phyloP scores from a whole-genome alignment of 345 rosid species.

The Gossypium longicalyx region DNA sequence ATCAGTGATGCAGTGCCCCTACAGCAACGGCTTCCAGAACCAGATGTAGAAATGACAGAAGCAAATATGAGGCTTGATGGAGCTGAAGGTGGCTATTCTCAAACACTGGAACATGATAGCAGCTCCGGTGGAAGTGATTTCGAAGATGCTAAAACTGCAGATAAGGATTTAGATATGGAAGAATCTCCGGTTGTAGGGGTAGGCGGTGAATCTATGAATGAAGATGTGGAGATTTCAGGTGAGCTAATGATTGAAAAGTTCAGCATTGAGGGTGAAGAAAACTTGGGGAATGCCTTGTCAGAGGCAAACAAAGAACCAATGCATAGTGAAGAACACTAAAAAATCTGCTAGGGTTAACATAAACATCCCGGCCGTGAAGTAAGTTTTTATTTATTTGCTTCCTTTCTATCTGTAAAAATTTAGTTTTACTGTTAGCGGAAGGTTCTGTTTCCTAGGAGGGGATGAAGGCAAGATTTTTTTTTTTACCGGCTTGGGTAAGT shows the following conservation, averaged over 20 bases:
- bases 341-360: slow-evolving; percentile 14
- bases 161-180: slow-evolving; percentile 35
- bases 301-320: slow-evolving; percentile 16
- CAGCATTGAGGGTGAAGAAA: slow-evolving; percentile 13
- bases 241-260: slow-evolving; percentile 17
- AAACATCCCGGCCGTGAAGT: background rate
- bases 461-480: background rate
- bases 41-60: slow-evolving; percentile 41
- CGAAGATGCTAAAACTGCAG: slow-evolving; percentile 34
- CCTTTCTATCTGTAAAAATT: background rate
- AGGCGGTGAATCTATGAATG: slow-evolving; percentile 20
- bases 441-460: background rate
- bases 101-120: slow-evolving; percentile 40
- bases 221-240: slow-evolving; percentile 17
- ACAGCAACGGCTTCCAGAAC: slow-evolving; percentile 62
- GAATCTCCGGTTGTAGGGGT: slow-evolving; percentile 20
- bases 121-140: slow-evolving; percentile 46
- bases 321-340: slow-evolving; percentile 14
- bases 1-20: slow-evolving; percentile 65
- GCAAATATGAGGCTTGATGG: slow-evolving; percentile 47
- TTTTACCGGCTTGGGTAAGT: slow-evolving; percentile 7
- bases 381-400: background rate
- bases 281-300: slow-evolving; percentile 4
- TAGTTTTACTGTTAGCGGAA: background rate
- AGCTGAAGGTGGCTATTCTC: slow-evolving; percentile 46